Base-by-base conservation (phyloP, 2,329 filamentous ascomycete species). In the Cladophialophora exuberans region DNA sequence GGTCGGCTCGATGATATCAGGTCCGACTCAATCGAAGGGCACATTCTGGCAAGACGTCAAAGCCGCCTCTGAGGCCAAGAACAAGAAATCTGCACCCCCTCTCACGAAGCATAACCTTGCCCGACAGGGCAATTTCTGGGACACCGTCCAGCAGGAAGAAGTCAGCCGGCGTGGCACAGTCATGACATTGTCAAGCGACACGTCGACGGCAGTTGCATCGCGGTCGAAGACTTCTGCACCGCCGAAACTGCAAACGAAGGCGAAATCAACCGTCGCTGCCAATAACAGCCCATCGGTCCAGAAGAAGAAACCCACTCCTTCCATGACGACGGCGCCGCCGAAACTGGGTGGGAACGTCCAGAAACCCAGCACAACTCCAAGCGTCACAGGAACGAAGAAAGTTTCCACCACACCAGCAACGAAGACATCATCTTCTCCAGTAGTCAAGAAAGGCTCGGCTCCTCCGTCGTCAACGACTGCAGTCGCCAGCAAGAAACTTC, bases 41-140 rank as follows among this genome's bases (percentile, higher is more conserved):
- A 64, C 60, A 22, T 64, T 64, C 38, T 64, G 60, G 60, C 33
- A 61, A 22, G 60, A 64, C n/a, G 50, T 64, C 4, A 48, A 61
- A 49, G 46, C 22, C n/a, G 9, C 38, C 38, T 13, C 9, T 42
- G 3, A n/a, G 11, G 33, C 33, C 13, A 35, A 49, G 35, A 6
- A 10, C 23, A 39, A 28, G 35, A 51, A 42, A 31, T 22, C 25
- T 13, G 47, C 18, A 13, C 26, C 36, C n/a, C 30, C 38, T 9
- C 15, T 42, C 11, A 46, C 30, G 28, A 45, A 36, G 10, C n/a
- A 25, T 2, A 35, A 48, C 18, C 22, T 41, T 13, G 42, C 28
- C 13, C 18, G 23, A 17, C 61, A 57, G 28, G 59, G 48, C 2
- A 59, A 28, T 3, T 63, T 63, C 38, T 63, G 59, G 59, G 55